Base-by-base conservation (phyloP, 495 filamentous ascomycete genomes). In the Aspergillus baeticus region DNA sequence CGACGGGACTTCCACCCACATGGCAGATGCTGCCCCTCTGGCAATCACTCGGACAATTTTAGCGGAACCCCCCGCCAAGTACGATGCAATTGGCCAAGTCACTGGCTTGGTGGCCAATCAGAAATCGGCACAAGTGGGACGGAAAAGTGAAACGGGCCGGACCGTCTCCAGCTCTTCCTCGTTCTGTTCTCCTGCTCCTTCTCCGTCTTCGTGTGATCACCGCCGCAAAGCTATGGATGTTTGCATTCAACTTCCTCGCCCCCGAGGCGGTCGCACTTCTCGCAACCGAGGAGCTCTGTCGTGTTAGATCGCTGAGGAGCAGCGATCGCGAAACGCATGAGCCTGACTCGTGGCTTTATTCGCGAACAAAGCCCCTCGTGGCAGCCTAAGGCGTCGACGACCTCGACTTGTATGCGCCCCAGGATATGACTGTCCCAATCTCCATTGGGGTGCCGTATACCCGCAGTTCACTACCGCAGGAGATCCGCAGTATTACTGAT, bases 401-500 rank as follows among this genome's bases (percentile, higher is more conserved):
- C 18, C 22, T 44, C 2, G 41, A 44, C 14, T 33, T 50, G 10
- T 22, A 37, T 13, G 18, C 47, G 49, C 56, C 56, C 2, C 48
- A 58, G 49, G 42, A 53, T n/a, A 44, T 58, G 20, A 38, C 34
- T 1, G 42, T 53, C 2, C 41, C 49, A 11, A 58, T 37, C 13
- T 29, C 41, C 29, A 41, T 51, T 48, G 15, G 33, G 6, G 3
- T 50, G 17, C 47, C 21, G 10, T 36, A 37, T 20, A 36, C 17
- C 15, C 33, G 47, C 0, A 33, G 21, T 2, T 4, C 4, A 0
- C 17, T 50, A 3, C 47, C 47, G 3, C 8, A 2, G 6, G 47
- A 50, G 15, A 22, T 50, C 33, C 34, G 17, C 2, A 38, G 10
- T 13, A 2, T 50, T 1, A 38, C 20, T 1, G 47, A 21, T 8